Conservation (phyloP, 1,139 yeast species). For the Yamadazyma kanchanaburiensis region DNA sequence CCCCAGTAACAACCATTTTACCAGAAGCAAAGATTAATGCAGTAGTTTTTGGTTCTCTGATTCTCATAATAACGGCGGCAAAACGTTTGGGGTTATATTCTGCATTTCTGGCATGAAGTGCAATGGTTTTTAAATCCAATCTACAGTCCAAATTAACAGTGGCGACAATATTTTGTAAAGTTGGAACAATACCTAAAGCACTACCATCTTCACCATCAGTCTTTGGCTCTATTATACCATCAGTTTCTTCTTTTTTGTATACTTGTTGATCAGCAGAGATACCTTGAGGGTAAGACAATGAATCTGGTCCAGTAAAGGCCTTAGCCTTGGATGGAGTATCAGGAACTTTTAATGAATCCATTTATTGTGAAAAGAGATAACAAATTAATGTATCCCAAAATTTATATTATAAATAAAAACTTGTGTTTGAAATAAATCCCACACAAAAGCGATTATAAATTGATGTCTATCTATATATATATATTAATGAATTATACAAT, state of each 20-base stretch:
- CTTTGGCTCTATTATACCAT: slow-evolving; percentile 35
- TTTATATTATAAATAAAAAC: too few species aligned
- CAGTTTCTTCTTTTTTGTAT: slow-evolving; percentile 26
- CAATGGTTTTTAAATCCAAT: slow-evolving; percentile 92
- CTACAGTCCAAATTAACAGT: slow-evolving; percentile 97
- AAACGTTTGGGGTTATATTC: slow-evolving; percentile 97
- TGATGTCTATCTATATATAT: slow-evolving; percentile 1
- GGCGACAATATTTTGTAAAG: slow-evolving; percentile 95
- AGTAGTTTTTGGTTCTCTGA: slow-evolving; percentile 97
- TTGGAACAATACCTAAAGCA: slow-evolving; percentile 93
- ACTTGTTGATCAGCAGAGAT: slow-evolving; percentile 24
- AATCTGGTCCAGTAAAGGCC: slow-evolving; percentile 67
- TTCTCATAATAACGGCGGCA: slow-evolving; percentile 99
- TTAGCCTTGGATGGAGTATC: slow-evolving; percentile 80
- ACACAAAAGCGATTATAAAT: too few species aligned
- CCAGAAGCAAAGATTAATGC: slow-evolving; percentile 98
- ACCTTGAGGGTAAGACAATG: slow-evolving; percentile 60
- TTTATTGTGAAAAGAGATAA: slow-evolving; percentile 30
- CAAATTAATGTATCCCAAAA: slow-evolving; percentile 45
- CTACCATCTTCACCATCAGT: slow-evolving; percentile 62
- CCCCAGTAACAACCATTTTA: slow-evolving; percentile 99
- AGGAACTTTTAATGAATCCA: slow-evolving; percentile 76
- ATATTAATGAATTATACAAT: slow-evolving; percentile 5
- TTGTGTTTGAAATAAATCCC: too few species aligned
- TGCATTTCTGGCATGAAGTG: slow-evolving; percentile 98